Evolutionary conservation across 2,329 filamentous ascomycete genomes (phyloP).

Genomic region (Clonostachys byssicola): DNA sequence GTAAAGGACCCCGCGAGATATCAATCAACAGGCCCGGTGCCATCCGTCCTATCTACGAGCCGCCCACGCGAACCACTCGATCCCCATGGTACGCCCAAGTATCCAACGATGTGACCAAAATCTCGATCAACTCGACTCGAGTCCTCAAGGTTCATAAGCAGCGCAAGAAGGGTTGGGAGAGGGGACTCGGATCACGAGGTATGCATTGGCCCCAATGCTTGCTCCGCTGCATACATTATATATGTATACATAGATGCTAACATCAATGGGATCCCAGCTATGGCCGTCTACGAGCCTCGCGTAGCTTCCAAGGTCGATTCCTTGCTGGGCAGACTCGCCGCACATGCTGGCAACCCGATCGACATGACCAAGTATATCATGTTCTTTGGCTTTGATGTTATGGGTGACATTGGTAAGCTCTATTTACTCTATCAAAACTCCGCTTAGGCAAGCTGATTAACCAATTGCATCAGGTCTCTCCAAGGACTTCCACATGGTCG

Average conservation of each 20-base stretch:
- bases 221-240: neutral
- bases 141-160: constrained; percentile 18
- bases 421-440: neutral
- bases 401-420: constrained; percentile 23
- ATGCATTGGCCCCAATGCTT: neutral
- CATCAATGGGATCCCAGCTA: neutral
- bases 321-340: constrained; percentile 13
- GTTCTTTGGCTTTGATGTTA: constrained; percentile 30
- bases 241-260: neutral
- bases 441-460: neutral
- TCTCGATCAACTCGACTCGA: constrained; percentile 20
- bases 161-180: constrained; percentile 23
- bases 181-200: constrained; percentile 4
- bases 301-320: constrained; percentile 2
- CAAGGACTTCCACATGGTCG: constrained; percentile 26
- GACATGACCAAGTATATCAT: constrained; percentile 24
- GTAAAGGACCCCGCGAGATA: constrained; percentile 19
- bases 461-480: constrained; percentile 17
- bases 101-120: constrained; percentile 15
- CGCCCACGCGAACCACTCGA: neutral
- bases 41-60: constrained; percentile 15
- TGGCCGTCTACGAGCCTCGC: constrained; percentile 1
- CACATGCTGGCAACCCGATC: constrained; percentile 11
- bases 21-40: constrained; percentile 20
- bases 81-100: neutral